Percentiles rank a stretch among this genome's conserved stretches.
Evolutionary conservation across 73 alveolate species (phyloP).

Genomic region (Tetrahymena thermophila): DNA sequence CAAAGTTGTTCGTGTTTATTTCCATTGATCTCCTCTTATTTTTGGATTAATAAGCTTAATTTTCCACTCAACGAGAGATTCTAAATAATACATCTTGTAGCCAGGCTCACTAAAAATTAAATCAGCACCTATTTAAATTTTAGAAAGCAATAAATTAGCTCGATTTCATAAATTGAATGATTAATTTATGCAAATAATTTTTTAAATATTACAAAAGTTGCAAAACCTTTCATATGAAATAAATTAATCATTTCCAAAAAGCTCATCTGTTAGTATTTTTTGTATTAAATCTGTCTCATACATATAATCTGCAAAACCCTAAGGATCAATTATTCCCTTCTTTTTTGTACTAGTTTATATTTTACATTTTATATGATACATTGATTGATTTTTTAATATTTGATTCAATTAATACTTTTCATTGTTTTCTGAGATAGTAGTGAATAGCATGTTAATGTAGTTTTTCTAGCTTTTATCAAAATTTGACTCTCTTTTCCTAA

Average conservation of each 20-base stretch:
- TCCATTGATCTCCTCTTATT: background rate
- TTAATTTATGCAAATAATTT: background rate
- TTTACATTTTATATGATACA: background rate
- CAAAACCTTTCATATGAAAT: background rate
- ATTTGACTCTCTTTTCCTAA: background rate
- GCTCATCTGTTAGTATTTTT: background rate
- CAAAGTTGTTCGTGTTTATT: background rate
- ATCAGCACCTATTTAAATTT: background rate
- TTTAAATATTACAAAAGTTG: background rate
- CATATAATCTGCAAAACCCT: background rate
- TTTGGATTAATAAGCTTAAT: background rate
- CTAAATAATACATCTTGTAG: background rate
- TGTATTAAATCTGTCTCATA: background rate
- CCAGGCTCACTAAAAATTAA: background rate
- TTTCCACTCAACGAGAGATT: background rate
- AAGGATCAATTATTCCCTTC: background rate
- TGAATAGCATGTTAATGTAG: background rate
- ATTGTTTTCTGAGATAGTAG: background rate
- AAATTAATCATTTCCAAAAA: background rate
- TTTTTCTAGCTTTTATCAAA: background rate
- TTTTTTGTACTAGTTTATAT: background rate
- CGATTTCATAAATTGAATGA: too few relatives aligned
- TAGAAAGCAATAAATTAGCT: background rate
- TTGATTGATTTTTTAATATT: background rate
- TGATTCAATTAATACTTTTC: background rate